Percentiles rank a stretch among this genome's conserved stretches.
phyloP scores from a whole-genome alignment of 768 basidiomycete species.

The Termitomyces sp. region DNA sequence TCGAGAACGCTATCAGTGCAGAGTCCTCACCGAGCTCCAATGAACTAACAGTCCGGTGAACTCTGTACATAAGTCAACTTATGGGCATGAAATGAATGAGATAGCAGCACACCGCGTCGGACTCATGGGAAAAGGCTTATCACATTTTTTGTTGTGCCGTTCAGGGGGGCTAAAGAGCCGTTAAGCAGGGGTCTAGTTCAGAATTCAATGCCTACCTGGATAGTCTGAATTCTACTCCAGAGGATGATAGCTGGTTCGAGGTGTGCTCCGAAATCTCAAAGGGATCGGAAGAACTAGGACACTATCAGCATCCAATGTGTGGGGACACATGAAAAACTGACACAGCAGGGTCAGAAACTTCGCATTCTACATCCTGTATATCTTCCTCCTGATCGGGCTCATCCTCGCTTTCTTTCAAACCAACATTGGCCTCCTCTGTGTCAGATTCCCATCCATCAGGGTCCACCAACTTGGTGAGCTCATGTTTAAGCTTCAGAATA shows the following conservation, averaged over 20 bases:
- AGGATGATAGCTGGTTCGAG: background rate
- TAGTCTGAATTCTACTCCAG: background rate
- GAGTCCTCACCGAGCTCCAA: background rate
- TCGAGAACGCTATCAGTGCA: background rate
- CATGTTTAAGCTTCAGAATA: conserved; percentile 44
- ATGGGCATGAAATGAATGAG: background rate
- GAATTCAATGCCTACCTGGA: background rate
- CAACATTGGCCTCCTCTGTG: conserved; percentile 13
- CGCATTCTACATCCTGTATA: conserved; percentile 15
- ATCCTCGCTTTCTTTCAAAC: conserved; percentile 21
- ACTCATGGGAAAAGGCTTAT: background rate
- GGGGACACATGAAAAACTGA: background rate
- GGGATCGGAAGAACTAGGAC: conserved; percentile 5
- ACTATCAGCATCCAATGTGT: background rate
- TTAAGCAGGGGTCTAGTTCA: background rate
- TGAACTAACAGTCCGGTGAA: background rate
- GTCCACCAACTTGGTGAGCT: conserved; percentile 32
- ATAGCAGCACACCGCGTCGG: conserved; percentile 8
- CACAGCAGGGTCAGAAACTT: background rate
- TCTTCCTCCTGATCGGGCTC: conserved; percentile 19
- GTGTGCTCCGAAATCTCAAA: conserved; percentile 1
- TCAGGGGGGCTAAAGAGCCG: conserved; percentile 1
- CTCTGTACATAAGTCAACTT: background rate
- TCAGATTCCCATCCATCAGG: conserved; percentile 20
- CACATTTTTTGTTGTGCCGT: background rate